Evolutionary conservation across 345 rosid genomes (phyloP).

Genomic region (Corchorus capsularis): DNA sequence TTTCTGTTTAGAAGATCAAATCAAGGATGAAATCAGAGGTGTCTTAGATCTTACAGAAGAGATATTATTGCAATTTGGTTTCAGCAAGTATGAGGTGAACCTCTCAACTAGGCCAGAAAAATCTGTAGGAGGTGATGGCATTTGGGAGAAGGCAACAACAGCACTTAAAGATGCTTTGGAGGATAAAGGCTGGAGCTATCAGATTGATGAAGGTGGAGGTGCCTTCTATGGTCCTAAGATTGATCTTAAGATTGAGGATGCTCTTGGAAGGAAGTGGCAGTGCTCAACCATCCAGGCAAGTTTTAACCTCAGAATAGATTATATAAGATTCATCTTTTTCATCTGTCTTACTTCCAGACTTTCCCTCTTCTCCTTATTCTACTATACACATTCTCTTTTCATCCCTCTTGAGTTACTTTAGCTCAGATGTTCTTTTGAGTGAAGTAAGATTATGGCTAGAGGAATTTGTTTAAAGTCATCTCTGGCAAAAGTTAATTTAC

Average conservation of each 20-base stretch:
- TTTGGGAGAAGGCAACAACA: slow-evolving; percentile 90
- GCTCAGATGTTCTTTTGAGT: not conserved
- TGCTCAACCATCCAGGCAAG: slow-evolving; percentile 94
- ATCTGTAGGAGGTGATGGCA: slow-evolving; percentile 80
- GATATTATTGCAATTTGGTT: slow-evolving; percentile 80
- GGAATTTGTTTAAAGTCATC: not conserved
- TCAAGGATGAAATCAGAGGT: slow-evolving; percentile 88
- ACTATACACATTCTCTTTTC: not conserved
- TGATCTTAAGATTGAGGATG: slow-evolving; percentile 94
- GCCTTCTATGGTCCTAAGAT: slow-evolving; percentile 98
- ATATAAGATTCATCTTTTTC: not conserved
- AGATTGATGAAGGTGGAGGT: slow-evolving; percentile 98
- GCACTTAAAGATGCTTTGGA: slow-evolving; percentile 85
- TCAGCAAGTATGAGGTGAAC: slow-evolving; percentile 78
- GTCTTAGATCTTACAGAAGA: slow-evolving; percentile 93
- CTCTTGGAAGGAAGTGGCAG: slow-evolving; percentile 98
- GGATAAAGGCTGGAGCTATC: slow-evolving; percentile 90
- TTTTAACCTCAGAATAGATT: not conserved
- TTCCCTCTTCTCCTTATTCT: not conserved
- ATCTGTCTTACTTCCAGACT: not conserved
- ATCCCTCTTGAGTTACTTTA: not conserved
- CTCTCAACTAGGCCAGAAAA: slow-evolving; percentile 97
- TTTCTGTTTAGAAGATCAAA: slow-evolving; percentile 94
- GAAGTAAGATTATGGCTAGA: not conserved
- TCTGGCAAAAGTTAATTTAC: not conserved